Base-by-base conservation (phyloP, 2,329 filamentous ascomycete species). In the Verticillium zaregamsianum region DNA sequence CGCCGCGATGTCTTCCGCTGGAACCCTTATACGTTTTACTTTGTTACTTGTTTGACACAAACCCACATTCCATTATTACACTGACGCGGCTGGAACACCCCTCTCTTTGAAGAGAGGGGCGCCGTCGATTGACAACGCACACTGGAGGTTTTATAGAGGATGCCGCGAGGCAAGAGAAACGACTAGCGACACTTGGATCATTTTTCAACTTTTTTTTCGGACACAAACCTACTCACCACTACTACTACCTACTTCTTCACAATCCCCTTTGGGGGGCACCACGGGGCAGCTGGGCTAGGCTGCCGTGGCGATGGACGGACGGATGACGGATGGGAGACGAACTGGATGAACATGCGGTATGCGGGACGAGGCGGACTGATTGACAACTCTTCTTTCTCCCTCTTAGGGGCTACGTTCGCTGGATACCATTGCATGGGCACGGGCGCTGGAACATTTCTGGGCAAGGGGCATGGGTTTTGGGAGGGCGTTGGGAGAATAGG, bases 101-200 rank as follows among this genome's bases (percentile, higher is more conserved):
- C n/a, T 14, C 40, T 23, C 40, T n/a, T 23, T 49, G 7, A n/a
- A 25, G 20, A n/a, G 20, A 49, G 37, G 40, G 40, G 40, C 20
- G 40, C 40, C 40, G 40, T 23, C 3, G 40, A 49, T 49, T 49
- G 9, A 49, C n/a, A 8, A n/a, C 40, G 40, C n/a, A 49, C 9
- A 49, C 40, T 4, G n/a, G 40, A n/a, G 66, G 20, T 49, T 49
- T 23, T 49, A 49, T 73, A 77, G 71, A 77, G 70, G 72, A 72
- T 67, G 76, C 76, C 76, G 76, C 76, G 69, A 80, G 77, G 78
- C 76, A 68, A 57, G 61, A 61, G 63, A 66, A 63, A 62, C 61
- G 54, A 49, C 40, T 49, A 49, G 40, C 40, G 40, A 49, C 20
- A 23, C 20, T 49, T 49, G 40, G 40, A 49, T 49, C 40, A 49